Conservation (phyloP, 129 eudicot species). For the Helianthus annuus region DNA sequence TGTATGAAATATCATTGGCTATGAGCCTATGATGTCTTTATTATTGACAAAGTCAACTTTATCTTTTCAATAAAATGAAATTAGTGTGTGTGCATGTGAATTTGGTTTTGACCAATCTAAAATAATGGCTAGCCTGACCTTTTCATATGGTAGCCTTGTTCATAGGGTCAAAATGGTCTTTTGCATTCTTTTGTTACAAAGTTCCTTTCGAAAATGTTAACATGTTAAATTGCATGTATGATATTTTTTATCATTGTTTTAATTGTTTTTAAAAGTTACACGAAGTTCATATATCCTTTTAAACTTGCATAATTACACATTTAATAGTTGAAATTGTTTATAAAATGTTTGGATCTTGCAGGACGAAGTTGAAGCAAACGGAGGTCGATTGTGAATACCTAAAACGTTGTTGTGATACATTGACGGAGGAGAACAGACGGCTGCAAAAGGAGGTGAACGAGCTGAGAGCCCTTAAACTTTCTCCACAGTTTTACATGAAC, state of each 20-base stretch:
- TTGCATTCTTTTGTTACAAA: background rate
- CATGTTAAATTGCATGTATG: background rate
- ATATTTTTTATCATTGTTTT: no score
- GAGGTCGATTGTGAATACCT: slow-evolving; percentile 82
- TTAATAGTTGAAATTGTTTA: no score
- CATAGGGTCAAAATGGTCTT: slow-evolving; percentile 16
- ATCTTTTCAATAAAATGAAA: slow-evolving; percentile 35
- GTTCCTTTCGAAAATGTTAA: background rate
- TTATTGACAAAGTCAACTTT: slow-evolving; percentile 40
- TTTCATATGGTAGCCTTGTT: no score
- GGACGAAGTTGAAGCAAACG: slow-evolving; percentile 87
- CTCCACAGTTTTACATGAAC: slow-evolving; percentile 78
- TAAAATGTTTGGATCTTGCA: slow-evolving; percentile 7
- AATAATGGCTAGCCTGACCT: no score
- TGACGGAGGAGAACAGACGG: slow-evolving; percentile 66
- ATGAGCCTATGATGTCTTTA: slow-evolving; percentile 30
- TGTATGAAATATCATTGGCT: slow-evolving; percentile 33
- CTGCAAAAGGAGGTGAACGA: slow-evolving; percentile 74
- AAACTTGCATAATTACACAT: no score
- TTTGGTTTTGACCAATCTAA: slow-evolving; percentile 1
- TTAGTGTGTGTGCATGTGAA: slow-evolving; percentile 8
- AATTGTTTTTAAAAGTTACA: no score
- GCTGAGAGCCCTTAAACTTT: slow-evolving; percentile 61
- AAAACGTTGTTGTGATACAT: slow-evolving; percentile 62
- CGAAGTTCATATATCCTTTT: no score